Base-by-base conservation (phyloP, 2,329 filamentous ascomycete species). In the Thielaviopsis ethacetica region DNA sequence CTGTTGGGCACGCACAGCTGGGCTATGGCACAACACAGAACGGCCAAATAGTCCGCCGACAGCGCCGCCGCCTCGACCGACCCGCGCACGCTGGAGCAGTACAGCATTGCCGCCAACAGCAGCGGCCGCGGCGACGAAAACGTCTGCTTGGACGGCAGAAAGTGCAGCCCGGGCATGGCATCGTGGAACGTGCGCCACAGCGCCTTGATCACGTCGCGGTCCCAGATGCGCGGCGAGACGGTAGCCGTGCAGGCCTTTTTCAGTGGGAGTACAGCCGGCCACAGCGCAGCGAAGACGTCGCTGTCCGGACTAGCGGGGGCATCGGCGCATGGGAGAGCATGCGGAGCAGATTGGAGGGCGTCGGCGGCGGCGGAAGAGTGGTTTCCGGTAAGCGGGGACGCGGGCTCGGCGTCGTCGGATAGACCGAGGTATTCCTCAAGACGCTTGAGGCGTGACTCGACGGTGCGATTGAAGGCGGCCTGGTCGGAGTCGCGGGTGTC, bases 91-190 rank as follows among this genome's bases (percentile, higher is more conserved):
- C 66, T 72, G 38, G 65, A 74, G 65, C 66, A 73, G 64, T 75
- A 75, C 0, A 76, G 67, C 58, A 75, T 74, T 0, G 73, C 69
- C 2, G 72, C 72, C 5, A 75, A 64, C 10, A 75, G 66, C 1
- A 75, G 65, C 1, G 73, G 73, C 15, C 68, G 69, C 0, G 73
- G 73, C 0, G 68, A 67, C 0, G 72, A 74, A 30, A 74, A 75
- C 0, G 66, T 71, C 62, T 72, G 70, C 34, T 71, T 73, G 21
- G 67, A 69, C 0, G 73, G 72, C 12, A 75, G 67, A 55, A 75
- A 75, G 61, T 75, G 73, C 2, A 76, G 63, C 0, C 71, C 71
- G 0, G 71, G 72, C 68, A 74, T 73, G 38, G 68, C 71, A 34
- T 72, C 70, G 59, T 75, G 70, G 55, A 75, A 75, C 4, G 67